A percentile compares a stretch with the other conserved stretches of the same genome.
These are phyloP conservation scores for Aspergillus nidulans DNA, from an alignment of 495 filamentous ascomycete species.

Conservation along the genomic window DNA sequence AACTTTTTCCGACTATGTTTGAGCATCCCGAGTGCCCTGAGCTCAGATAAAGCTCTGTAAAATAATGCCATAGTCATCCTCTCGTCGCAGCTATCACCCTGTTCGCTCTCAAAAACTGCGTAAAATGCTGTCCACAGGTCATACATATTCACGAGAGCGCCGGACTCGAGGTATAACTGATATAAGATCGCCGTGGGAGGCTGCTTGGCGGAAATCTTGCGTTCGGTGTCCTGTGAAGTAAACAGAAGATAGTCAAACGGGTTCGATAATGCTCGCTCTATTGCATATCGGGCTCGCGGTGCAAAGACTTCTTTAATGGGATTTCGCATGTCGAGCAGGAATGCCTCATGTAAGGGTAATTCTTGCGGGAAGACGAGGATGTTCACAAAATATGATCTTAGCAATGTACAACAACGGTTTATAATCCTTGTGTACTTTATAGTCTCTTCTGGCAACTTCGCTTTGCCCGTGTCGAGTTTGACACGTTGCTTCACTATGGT, in stretches of 20 bases:
- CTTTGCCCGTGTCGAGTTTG: constrained; percentile 75
- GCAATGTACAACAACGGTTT: constrained; percentile 52
- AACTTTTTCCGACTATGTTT: constrained; percentile 86
- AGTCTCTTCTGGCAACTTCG: constrained; percentile 68
- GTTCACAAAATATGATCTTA: constrained; percentile 51
- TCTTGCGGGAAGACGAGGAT: constrained; percentile 55
- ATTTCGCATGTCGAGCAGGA: constrained; percentile 75
- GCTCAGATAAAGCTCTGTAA: constrained; percentile 76
- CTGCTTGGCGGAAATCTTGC: constrained; percentile 54
- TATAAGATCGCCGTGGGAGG: constrained; percentile 81
- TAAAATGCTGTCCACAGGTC: constrained; percentile 90
- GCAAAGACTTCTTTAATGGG: constrained; percentile 80
- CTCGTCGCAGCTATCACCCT: constrained; percentile 44
- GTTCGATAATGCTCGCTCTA: constrained; percentile 73
- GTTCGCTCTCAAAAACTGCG: constrained; percentile 64
- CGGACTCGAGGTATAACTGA: constrained; percentile 86
- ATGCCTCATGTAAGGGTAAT: constrained; percentile 72
- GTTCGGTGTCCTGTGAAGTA: constrained; percentile 37
- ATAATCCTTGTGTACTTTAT: constrained; percentile 72
- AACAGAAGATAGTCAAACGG: constrained; percentile 85
- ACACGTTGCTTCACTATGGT: constrained; percentile 87
- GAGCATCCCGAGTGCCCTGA: constrained; percentile 79
- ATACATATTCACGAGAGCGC: constrained; percentile 77
- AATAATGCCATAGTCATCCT: constrained; percentile 64
- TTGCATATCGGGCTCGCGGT: constrained; percentile 69